A percentile compares a stretch with the other conserved stretches of the same genome.
phyloP scores from a whole-genome alignment of 768 basidiomycete species.

The Russula sp. region DNA sequence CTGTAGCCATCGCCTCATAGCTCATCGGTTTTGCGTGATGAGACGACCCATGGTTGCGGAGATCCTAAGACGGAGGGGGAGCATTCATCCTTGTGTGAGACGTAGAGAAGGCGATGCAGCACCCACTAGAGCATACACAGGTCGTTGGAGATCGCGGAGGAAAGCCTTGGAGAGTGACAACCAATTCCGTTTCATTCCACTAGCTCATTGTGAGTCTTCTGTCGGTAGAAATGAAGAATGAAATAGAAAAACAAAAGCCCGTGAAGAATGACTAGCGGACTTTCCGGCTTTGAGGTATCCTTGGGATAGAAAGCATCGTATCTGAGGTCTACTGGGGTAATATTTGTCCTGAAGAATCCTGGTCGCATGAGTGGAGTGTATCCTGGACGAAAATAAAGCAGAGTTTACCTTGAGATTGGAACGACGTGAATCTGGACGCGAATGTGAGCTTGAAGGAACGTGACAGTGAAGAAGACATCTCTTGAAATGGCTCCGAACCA shows the following conservation, averaged over 20 bases:
- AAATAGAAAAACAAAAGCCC: constrained; percentile 40
- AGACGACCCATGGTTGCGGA: constrained; percentile 86
- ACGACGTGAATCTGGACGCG: neutral
- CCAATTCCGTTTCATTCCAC: constrained; percentile 91
- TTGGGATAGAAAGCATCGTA: constrained; percentile 30
- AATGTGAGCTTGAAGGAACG: neutral
- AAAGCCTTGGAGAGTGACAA: constrained; percentile 73
- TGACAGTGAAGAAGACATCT: neutral
- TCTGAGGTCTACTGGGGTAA: constrained; percentile 28
- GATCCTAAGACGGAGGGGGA: constrained; percentile 45
- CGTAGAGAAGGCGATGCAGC: neutral
- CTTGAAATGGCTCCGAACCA: neutral
- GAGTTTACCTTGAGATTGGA: neutral
- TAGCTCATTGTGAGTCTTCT: constrained; percentile 27
- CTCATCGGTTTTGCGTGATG: constrained; percentile 70
- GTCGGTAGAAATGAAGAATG: neutral
- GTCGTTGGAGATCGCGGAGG: constrained; percentile 52
- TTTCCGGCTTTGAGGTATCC: constrained; percentile 28
- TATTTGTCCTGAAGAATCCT: constrained; percentile 18
- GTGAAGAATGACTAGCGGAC: constrained; percentile 53
- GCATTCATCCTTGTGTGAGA: neutral
- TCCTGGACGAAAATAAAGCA: neutral
- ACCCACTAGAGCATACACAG: constrained; percentile 68
- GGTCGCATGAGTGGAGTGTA: neutral
- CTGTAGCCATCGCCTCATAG: constrained; percentile 73